Percentiles rank a stretch among this genome's conserved stretches.
These are phyloP conservation scores for Saksenaea vasiformis DNA, from an alignment of 371 early-diverging fungal genomes.

Conservation along the genomic window DNA sequence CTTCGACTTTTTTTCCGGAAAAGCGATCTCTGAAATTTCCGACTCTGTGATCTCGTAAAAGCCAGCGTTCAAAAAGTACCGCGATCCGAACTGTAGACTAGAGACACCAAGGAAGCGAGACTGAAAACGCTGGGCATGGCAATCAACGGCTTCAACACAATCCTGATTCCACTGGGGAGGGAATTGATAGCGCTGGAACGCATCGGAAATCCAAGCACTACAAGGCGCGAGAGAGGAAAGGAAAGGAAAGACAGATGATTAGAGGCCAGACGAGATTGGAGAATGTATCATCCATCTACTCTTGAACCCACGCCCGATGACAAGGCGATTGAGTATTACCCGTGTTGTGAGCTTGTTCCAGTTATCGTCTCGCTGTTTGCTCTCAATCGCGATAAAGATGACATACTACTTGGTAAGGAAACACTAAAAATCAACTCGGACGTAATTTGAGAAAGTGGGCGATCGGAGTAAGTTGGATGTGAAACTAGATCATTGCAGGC, in stretches of 20 bases:
- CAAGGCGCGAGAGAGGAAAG: background rate
- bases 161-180: slow-evolving; percentile 16
- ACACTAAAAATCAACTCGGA: background rate
- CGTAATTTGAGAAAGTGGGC: background rate
- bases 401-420: slow-evolving; percentile 7
- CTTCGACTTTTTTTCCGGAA: slow-evolving; percentile 4
- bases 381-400: slow-evolving; percentile 17
- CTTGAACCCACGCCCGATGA: slow-evolving; percentile 5
- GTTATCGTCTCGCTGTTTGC: slow-evolving; percentile 20
- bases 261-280: background rate
- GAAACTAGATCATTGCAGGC: background rate
- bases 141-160: slow-evolving; percentile 19
- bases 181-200: slow-evolving; percentile 25
- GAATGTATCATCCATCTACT: slow-evolving; percentile 1
- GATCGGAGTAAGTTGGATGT: background rate
- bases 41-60: slow-evolving; percentile 48
- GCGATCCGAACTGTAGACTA: slow-evolving; percentile 23
- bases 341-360: slow-evolving; percentile 10
- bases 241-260: background rate
- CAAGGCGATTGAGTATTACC: slow-evolving; percentile 11
- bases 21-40: slow-evolving; percentile 44
- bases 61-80: slow-evolving; percentile 15
- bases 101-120: slow-evolving; percentile 38
- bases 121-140: slow-evolving; percentile 25
- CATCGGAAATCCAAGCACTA: slow-evolving; percentile 22